Evolutionary conservation across 495 filamentous ascomycete species (phyloP), one percentile per base, ranked within the genome.

Genomic region (Thermochaetoides thermophila): DNA sequence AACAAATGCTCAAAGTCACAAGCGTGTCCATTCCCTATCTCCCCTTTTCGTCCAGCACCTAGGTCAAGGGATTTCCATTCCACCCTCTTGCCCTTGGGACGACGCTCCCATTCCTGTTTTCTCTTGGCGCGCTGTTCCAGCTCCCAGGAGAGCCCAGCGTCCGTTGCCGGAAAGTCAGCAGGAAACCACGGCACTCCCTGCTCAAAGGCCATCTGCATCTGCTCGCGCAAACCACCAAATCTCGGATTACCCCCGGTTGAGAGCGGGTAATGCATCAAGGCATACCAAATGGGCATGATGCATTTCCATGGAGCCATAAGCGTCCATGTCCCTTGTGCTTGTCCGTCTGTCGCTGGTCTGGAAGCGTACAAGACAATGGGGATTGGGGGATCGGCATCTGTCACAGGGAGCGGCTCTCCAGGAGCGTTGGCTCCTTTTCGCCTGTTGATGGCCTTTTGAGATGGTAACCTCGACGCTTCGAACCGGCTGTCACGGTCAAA

Each of bases 241-340:
- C 78, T 66, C 7, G 81, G 73, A 28, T 80, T 84, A 2, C 79
- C 73, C 16, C 83, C 81, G 8, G 75, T 77, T 3, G 79, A 82
- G 1, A 91, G 62, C 0, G 85, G 84, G 47, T 81, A 87, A 47
- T 81, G 81, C 71, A 93, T 77, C 9, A 97, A 45, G 11, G 71
- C 68, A 45, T 87, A 81, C 89, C 89, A 97, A 22, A 96, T 59
- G 1, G 84, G 75, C 14, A 67, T 55, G 18, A 95, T 77, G 42
- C 84, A 93, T 46, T 84, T 87, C 86, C 89, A 96, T 0, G 89
- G 89, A 3, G 89, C 61, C 19, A 96, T 64, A 1, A 97, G 44
- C 1, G 80, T 91, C 85, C 86, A 96, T 1, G 63, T 73, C 0
- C 80, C 78, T 28, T 77, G 75, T 1, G 55, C 50, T 7, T 62